phyloP scores from a whole-genome alignment of 73 alveolate genomes.

The Diophrys sp. region DNA sequence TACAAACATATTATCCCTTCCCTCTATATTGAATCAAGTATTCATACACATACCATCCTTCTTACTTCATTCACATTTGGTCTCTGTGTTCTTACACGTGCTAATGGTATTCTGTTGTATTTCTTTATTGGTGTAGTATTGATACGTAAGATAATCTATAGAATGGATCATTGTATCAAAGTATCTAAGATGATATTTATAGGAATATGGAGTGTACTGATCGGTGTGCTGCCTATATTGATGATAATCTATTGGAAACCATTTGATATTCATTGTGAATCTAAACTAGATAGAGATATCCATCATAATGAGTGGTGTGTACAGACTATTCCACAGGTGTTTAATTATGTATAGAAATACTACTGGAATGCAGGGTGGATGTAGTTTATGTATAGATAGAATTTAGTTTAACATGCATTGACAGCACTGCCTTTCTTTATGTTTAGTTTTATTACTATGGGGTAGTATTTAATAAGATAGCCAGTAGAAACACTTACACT shows the following conservation, averaged over 20 bases:
- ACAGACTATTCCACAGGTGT: constrained; percentile 25
- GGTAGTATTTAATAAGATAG: too few relatives aligned
- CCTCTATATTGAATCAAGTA: too few relatives aligned
- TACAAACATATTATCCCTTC: too few relatives aligned
- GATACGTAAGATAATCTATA: constrained; percentile 12
- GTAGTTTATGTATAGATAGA: not conserved
- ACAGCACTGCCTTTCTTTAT: not conserved
- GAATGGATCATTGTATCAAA: constrained; percentile 29
- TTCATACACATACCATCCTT: not conserved
- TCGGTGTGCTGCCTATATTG: constrained; percentile 13
- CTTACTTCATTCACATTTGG: not conserved
- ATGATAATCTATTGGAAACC: constrained; percentile 35
- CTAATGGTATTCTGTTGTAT: not conserved
- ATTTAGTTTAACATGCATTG: not conserved
- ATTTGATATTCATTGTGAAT: constrained; percentile 43
- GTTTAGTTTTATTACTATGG: not conserved
- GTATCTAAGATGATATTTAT: constrained; percentile 16
- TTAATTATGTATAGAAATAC: constrained; percentile 14
- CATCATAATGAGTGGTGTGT: constrained; percentile 36
- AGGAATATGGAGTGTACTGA: not conserved
- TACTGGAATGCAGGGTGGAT: constrained; percentile 17
- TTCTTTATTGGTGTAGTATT: constrained; percentile 15
- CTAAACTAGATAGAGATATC: constrained; percentile 41
- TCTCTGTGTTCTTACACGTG: not conserved
- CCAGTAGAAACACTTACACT: not conserved